phyloP scores from a whole-genome alignment of 139 green algal genomes.

The Chlamydomonas applanata region DNA sequence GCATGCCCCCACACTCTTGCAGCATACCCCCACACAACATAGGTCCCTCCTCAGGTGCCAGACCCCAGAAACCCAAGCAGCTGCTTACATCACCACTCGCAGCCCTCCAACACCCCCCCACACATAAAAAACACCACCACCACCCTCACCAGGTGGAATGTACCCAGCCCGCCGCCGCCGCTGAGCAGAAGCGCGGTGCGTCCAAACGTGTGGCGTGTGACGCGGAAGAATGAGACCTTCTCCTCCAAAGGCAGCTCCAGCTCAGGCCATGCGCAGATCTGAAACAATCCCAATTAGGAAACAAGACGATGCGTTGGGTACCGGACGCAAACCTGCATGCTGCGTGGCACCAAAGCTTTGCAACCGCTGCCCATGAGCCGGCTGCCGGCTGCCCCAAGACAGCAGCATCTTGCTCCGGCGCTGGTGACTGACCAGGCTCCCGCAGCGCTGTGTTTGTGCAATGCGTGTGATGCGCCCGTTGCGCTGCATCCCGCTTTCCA shows the following conservation, averaged over 20 bases:
- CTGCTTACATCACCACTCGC: too few species aligned
- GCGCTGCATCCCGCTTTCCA: too few species aligned
- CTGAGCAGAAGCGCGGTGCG: constrained; percentile 93
- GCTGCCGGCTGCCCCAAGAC: not conserved
- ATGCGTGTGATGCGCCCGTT: too few species aligned
- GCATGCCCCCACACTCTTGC: too few species aligned
- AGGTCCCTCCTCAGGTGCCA: not conserved
- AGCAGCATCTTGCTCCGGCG: not conserved
- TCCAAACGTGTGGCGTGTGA: constrained; percentile 94
- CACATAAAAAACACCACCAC: not conserved
- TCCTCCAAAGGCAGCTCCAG: constrained; percentile 56
- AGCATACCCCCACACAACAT: too few species aligned
- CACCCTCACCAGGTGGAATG: constrained; percentile 85
- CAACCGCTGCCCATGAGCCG: too few species aligned
- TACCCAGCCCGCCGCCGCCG: constrained; percentile 88
- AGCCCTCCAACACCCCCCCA: not conserved
- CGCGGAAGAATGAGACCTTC: constrained; percentile 85
- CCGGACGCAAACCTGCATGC: too few species aligned
- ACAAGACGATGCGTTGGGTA: too few species aligned
- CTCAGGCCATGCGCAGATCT: constrained; percentile 18
- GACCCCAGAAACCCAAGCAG: too few species aligned
- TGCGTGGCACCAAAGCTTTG: too few species aligned
- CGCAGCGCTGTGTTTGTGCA: not conserved
- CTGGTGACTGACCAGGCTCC: not conserved
- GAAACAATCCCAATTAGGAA: not conserved